phyloP scores from a whole-genome alignment of 768 basidiomycete genomes.

The Coprinellus micaceus region DNA sequence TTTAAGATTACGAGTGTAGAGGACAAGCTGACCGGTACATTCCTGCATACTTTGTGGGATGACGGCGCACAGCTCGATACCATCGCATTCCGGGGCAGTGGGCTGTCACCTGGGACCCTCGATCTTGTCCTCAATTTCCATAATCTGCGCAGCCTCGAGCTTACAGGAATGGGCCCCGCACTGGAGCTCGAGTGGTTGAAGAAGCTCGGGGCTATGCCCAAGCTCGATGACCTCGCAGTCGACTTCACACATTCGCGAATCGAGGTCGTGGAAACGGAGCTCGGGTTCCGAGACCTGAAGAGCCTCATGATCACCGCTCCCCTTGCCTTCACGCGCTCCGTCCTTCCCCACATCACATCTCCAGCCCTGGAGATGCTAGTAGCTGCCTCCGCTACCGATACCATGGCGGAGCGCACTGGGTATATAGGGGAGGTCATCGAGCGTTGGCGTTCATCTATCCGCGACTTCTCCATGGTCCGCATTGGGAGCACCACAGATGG shows the following conservation, averaged over 20 bases:
- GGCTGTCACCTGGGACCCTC: constrained; percentile 25
- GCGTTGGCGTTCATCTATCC: constrained; percentile 23
- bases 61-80: constrained; percentile 26
- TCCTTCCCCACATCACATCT: constrained; percentile 22
- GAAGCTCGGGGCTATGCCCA: constrained; percentile 21
- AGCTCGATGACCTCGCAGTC: constrained; percentile 22
- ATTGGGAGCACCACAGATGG: constrained; percentile 1
- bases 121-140: constrained; percentile 19
- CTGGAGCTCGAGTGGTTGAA: constrained; percentile 21
- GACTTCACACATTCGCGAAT: constrained; percentile 23
- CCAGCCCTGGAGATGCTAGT: constrained; percentile 19
- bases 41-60: constrained; percentile 23
- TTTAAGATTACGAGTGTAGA: constrained; percentile 27
- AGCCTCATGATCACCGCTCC: constrained; percentile 24
- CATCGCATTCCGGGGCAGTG: constrained; percentile 21
- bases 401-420: constrained; percentile 16
- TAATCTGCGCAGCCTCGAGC: constrained; percentile 19
- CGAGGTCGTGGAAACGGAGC: constrained; percentile 16
- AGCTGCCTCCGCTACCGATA: constrained; percentile 10
- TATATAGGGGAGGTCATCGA: constrained; percentile 18
- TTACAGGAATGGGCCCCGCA: constrained; percentile 25
- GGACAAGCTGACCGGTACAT: constrained; percentile 31
- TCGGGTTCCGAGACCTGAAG: constrained; percentile 24
- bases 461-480: constrained; percentile 22
- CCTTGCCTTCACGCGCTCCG: constrained; percentile 18